These are phyloP conservation scores for Neonothopanus nambi DNA, from an alignment of 1,284 basidiomycete genomes.

Conservation along the genomic window DNA sequence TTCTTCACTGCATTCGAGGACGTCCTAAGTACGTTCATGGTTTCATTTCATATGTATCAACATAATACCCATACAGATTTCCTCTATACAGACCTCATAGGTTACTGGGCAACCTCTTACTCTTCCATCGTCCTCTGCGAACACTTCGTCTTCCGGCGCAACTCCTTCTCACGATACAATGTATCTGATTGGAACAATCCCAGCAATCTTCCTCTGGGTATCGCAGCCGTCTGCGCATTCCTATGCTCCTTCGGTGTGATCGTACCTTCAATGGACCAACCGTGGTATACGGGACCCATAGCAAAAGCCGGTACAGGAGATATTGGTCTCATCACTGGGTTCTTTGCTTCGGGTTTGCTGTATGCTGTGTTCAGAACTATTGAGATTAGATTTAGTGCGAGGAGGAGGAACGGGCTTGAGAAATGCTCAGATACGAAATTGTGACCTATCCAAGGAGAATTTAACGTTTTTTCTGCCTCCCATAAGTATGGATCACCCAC, in stretches of 20 bases:
- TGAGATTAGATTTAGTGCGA: conserved; percentile 28
- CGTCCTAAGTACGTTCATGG: conserved; percentile 47
- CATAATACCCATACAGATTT: conserved; percentile 7
- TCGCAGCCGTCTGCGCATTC: conserved; percentile 53
- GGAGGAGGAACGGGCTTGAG: conserved; percentile 8
- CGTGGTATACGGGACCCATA: conserved; percentile 49
- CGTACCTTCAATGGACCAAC: conserved; percentile 59
- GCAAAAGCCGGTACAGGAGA: conserved; percentile 50
- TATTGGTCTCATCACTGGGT: conserved; percentile 53
- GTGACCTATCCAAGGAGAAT: too few species aligned
- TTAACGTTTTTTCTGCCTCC: too few species aligned
- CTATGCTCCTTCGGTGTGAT: conserved; percentile 46
- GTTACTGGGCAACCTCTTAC: conserved; percentile 66
- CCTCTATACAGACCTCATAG: conserved; percentile 42
- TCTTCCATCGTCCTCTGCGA: conserved; percentile 54
- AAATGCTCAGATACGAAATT: too few species aligned
- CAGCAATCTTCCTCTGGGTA: conserved; percentile 40
- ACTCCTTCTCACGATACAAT: conserved; percentile 28
- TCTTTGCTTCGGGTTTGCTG: conserved; percentile 36
- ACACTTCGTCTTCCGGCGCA: conserved; percentile 54
- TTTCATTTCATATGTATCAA: too few species aligned
- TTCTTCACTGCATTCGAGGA: conserved; percentile 61
- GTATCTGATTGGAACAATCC: conserved; percentile 46
- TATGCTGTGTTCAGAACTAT: conserved; percentile 39
- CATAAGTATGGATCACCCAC: too few species aligned